Evolutionary conservation across 169 alveolate genomes (phyloP), one percentile per base, ranked within the genome.

Genomic region (Babesia bigemina): DNA sequence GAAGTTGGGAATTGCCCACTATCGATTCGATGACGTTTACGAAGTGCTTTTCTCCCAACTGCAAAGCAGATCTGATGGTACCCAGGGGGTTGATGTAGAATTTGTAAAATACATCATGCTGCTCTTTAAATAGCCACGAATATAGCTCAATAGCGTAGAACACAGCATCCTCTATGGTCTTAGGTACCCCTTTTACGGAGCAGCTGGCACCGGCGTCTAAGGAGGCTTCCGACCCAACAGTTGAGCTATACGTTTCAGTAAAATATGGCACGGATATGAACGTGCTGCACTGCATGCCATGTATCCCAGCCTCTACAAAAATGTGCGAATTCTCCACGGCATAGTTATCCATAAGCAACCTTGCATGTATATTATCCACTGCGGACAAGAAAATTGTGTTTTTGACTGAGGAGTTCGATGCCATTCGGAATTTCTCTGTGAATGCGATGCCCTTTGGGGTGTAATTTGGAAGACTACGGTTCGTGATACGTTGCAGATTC

Each of bases 271-370:
- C 76, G 9, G 70, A 48, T 11, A 83, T 47, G 33, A 76, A 74
- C 33, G 86, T 83, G 45, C 85, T 79, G 65, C 88, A 81, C 36
- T 81, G 55, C 88, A 81, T 83, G 16, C 90, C 90, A 61, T 83
- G 78, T 42, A 83, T 83, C 13, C 90, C 90, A 13, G 86, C 67
- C 53, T 83, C 90, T 0, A 83, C 62, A 56, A 83, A 63, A 24
- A 76, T 56, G 22, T 48, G 48, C 19, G 36, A 58, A 28, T 83
- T 49, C 42, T 65, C 81, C 4, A 73, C 29, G 42, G 85, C 45
- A 70, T 49, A 83, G 47, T 63, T 61, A 53, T 83, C 90, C 56
- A 83, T 57, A 16, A 70, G 63, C 63, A 83, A 16, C 57, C 90
- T 59, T 8, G 85, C 69, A 22, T 75, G 74, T 13, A 83, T 66